phyloP scores from a whole-genome alignment of 192 early-diverging fungal species.

The Dissophora globulifera region DNA sequence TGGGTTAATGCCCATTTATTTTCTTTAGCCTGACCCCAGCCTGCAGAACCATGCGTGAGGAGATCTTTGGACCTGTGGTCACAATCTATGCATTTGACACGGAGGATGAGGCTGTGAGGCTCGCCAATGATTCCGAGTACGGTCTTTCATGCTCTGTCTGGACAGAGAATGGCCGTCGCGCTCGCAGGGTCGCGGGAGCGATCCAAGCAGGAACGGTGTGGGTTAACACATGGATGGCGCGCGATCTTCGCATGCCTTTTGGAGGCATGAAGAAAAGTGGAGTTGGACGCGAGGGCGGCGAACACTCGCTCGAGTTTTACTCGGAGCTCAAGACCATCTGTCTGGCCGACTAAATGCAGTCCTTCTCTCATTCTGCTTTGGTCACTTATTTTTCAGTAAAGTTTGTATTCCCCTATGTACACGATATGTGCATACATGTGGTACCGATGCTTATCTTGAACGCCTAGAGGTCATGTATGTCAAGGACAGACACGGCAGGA shows the following conservation, averaged over 20 bases:
- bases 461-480: too few relatives aligned
- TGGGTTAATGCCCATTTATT: constrained; percentile 5
- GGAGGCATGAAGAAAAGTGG: constrained; percentile 77
- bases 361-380: too few relatives aligned
- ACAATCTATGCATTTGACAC: constrained; percentile 76
- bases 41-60: constrained; percentile 69
- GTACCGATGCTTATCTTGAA: too few relatives aligned
- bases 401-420: not conserved
- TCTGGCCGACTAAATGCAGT: constrained; percentile 51
- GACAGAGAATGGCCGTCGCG: constrained; percentile 71
- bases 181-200: constrained; percentile 66
- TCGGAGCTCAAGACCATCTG: constrained; percentile 68
- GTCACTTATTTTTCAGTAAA: not conserved
- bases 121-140: constrained; percentile 76
- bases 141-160: constrained; percentile 78
- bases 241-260: constrained; percentile 83
- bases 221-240: constrained; percentile 82
- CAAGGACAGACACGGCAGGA: too few relatives aligned
- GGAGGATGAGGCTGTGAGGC: constrained; percentile 73
- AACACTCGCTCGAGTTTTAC: constrained; percentile 75
- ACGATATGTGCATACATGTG: too few relatives aligned
- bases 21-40: constrained; percentile 41
- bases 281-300: constrained; percentile 73
- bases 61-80: constrained; percentile 89
- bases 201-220: constrained; percentile 79